Evolutionary conservation across 2,329 filamentous ascomycete species (phyloP), one percentile per base, ranked within the genome.

Genomic region (Fusarium protoensiforme): DNA sequence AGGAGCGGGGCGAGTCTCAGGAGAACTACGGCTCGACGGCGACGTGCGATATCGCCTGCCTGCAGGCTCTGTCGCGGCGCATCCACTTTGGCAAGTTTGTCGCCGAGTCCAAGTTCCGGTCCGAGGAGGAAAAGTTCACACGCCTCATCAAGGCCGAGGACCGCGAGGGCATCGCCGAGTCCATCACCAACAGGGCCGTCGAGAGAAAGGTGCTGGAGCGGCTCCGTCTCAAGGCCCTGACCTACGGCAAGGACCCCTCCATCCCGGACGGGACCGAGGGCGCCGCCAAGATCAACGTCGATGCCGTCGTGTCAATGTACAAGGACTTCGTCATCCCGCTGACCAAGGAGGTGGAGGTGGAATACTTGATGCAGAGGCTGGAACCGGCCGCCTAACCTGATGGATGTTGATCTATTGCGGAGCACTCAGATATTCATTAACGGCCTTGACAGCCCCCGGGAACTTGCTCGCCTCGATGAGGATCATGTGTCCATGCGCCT

Each of bases 31-130:
- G 96, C 18, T 97, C 94, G 7, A 89, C 95, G 1, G 96, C 95
- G 2, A 97, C 94, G 1, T 95, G 93, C 81, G 96, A 99, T 83
- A 96, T 99, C 69, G 89, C 90, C 61, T 96, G 93, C 78, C 86
- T 99, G 73, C 96, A 99, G 85, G 93, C 96, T 5, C 85, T 99
- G 54, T 97, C 94, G 41, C 89, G 96, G 46, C 88, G 96, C 64
- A 96, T 99, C 76, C 96, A 99, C 84, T 99, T 98, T 85, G 96
- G 96, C 76, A 99, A 98, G 85, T 98, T 98, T 79, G 96, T 99
- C 10, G 96, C 96, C 48, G 96, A 99, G 87, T 92, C 92, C 68
- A 99, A 99, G 85, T 99, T 98, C 84, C 89, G 90, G 77, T 92
- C 93, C 54, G 94, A 98, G 76, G 89, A 91, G 33, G 94, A 95